These are phyloP conservation scores for Talaromyces sp. DNA, from an alignment of 2,329 filamentous ascomycete species.

Conservation along the genomic window DNA sequence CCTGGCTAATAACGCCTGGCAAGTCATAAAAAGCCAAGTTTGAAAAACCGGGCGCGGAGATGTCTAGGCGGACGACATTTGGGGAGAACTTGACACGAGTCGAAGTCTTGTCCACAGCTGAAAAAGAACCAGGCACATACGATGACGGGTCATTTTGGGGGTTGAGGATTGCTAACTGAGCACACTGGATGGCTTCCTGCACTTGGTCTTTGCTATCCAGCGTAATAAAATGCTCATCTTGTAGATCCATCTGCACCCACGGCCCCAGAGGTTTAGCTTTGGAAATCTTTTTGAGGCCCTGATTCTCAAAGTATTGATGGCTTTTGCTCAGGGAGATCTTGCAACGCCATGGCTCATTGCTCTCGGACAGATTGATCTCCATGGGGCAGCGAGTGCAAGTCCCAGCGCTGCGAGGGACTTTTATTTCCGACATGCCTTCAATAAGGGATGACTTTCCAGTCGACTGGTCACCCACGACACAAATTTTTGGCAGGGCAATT, in stretches of 20 bases:
- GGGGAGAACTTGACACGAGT: conserved; percentile 66
- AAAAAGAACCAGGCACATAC: conserved; percentile 49
- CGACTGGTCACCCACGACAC: conserved; percentile 78
- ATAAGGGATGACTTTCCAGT: conserved; percentile 70
- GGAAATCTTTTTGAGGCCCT: conserved; percentile 40
- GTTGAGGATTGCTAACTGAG: conserved; percentile 72
- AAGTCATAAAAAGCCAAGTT: conserved; percentile 80
- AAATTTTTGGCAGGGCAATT: conserved; percentile 68
- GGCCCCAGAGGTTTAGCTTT: conserved; percentile 55
- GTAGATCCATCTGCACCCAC: conserved; percentile 51
- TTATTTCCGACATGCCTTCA: conserved; percentile 60
- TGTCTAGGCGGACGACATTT: conserved; percentile 71
- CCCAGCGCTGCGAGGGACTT: conserved; percentile 62
- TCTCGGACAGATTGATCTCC: conserved; percentile 64
- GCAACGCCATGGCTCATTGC: conserved; percentile 57
- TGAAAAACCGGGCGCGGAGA: conserved; percentile 64
- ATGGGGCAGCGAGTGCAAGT: conserved; percentile 78
- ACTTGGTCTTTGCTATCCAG: conserved; percentile 58
- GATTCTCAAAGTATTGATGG: conserved; percentile 48
- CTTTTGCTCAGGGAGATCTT: conserved; percentile 59
- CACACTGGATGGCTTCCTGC: conserved; percentile 63
- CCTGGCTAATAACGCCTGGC: conserved; percentile 72
- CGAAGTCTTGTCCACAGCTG: conserved; percentile 22
- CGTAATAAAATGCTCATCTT: conserved; percentile 54
- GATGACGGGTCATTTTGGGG: conserved; percentile 48